A percentile compares a stretch with the other conserved stretches of the same genome.
Evolutionary conservation across 805 yeast species (phyloP).

Genomic region (Blastobotrys terrestris): DNA sequence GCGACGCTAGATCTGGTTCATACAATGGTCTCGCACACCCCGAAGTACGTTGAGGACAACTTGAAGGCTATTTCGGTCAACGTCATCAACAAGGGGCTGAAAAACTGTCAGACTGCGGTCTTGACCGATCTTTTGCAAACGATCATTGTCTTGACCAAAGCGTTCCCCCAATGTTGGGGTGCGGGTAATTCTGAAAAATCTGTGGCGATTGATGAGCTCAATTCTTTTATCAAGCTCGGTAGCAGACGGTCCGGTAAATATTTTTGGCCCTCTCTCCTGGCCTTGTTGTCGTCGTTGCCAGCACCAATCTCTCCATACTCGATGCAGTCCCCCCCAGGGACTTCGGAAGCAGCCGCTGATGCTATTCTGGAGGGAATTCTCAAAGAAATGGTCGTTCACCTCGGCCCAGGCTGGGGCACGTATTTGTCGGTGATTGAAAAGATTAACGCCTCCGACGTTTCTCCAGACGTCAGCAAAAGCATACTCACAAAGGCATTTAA

Average conservation of each 20-base stretch:
- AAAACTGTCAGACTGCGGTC: constrained; percentile 12
- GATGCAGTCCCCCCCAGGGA: constrained; percentile 2
- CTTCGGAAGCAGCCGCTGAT: constrained; percentile 5
- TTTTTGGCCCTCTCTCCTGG: constrained; percentile 20
- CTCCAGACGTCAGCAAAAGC: background rate
- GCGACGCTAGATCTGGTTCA: constrained; percentile 36
- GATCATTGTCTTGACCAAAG: constrained; percentile 39
- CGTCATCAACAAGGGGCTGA: constrained; percentile 19
- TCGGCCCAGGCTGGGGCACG: constrained; percentile 18
- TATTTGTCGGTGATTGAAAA: constrained; percentile 15
- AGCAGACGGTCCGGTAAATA: constrained; percentile 11
- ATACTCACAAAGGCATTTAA: constrained; percentile 3
- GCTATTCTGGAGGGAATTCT: constrained; percentile 10
- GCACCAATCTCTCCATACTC: constrained; percentile 13
- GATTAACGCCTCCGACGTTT: constrained; percentile 5
- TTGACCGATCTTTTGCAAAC: constrained; percentile 28
- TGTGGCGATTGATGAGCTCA: constrained; percentile 17
- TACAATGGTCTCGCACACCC: constrained; percentile 23
- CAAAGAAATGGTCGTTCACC: constrained; percentile 10
- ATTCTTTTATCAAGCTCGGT: constrained; percentile 13
- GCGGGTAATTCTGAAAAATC: constrained; percentile 12
- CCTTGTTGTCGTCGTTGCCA: constrained; percentile 16
- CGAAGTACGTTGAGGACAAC: constrained; percentile 11
- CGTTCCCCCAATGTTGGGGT: constrained; percentile 30
- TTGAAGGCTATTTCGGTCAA: constrained; percentile 11